Conservation (phyloP, 441 rosid genomes). For the Populus hybrid region DNA sequence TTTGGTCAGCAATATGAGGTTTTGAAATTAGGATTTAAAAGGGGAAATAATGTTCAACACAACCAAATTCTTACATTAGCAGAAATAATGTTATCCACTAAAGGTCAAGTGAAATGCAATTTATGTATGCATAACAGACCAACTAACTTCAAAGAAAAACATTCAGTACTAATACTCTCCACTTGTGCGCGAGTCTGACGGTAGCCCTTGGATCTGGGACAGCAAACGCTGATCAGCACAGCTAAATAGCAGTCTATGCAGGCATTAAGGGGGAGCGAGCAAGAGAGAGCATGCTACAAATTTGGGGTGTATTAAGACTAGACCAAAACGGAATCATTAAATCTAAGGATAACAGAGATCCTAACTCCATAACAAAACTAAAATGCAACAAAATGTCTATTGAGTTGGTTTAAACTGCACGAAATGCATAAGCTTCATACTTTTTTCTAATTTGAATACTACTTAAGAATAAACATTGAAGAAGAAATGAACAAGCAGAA, state of each 20-base stretch:
- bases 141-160: neutral
- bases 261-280: neutral
- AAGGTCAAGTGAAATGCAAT: neutral
- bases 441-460: neutral
- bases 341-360: neutral
- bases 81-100: neutral
- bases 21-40: neutral
- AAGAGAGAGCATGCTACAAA: neutral
- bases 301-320: neutral
- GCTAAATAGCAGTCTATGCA: neutral
- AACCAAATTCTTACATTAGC: neutral
- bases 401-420: neutral
- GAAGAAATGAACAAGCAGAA: constrained; percentile 1
- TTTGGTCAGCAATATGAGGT: neutral
- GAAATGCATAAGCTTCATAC: neutral
- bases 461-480: neutral
- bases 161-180: neutral
- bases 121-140: neutral
- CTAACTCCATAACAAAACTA: neutral
- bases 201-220: neutral
- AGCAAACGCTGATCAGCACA: neutral
- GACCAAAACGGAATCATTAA: neutral
- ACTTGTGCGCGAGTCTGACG: neutral
- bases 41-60: neutral
- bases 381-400: neutral